Base-by-base conservation (phyloP, 2,329 filamentous ascomycete genomes). In the Hymenoscyphus scutula region DNA sequence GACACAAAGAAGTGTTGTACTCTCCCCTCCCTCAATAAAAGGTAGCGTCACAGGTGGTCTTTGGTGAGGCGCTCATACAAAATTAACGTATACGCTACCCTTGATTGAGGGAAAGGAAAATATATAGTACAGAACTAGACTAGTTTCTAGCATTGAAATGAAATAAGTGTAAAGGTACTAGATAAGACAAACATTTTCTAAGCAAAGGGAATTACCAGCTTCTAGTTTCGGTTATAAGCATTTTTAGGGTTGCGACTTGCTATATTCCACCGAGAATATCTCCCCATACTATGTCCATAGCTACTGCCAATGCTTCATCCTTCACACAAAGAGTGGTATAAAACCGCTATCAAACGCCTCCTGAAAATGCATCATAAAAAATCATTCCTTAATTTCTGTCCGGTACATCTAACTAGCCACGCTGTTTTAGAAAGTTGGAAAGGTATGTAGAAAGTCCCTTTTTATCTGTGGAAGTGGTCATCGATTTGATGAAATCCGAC, bases 371-470 rank as follows among this genome's bases (percentile, higher is more conserved):
- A 55, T 58, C 56, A 30, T 59, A 29, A 32, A 48, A 62, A 45
- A 48, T 48, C 56, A 58, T 58, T 56, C 37, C 59, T 37, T 30
- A 8, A 29, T 29, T 29, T 41, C 3, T 29, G 30, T 13, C 38
- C 17, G 1, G 4, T 27, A 56, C 32, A 45, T 51, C 53, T 63
- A 71, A 5, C 53, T 64, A 71, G 5, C 63, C 66, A 34, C 69
- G 66, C 57, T 71, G 69, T 73, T 82, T 85, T 59, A 86, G 70
- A 51, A 89, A 78, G 11, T 77, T 79, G 67, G 83, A 80, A 54
- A 93, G 77, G 70, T 91, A 93, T 51, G 81, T 80, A 19, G 86
- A 81, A 63, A 91, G 85, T 0, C 78, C 78, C 69, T 87, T 89
- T 67, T 82, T 82, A 68, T 88, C 86, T 17, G 78, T 79, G 11